Conservation (phyloP, 164 flowering plant genomes). For the Vitis rotundifolia region DNA sequence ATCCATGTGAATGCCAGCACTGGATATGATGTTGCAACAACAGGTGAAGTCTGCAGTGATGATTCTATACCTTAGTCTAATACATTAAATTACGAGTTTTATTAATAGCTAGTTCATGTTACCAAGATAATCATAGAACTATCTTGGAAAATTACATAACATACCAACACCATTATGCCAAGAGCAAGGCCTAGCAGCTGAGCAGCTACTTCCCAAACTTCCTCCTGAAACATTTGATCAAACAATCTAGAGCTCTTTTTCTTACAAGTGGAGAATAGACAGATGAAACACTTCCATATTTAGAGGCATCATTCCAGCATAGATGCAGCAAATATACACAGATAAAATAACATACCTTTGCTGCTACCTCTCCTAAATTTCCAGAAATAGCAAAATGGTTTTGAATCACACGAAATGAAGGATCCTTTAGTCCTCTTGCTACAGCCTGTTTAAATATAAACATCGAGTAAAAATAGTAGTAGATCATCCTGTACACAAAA, state of each 20-base stretch:
- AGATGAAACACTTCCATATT: too few species aligned
- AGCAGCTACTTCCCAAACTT: constrained; percentile 98
- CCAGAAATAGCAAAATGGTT: constrained; percentile 87
- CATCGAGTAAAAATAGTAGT: constrained; percentile 1
- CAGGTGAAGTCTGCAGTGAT: constrained; percentile 66
- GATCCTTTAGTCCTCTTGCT: constrained; percentile 92
- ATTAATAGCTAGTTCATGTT: background rate
- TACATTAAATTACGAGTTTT: background rate
- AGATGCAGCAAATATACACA: too few species aligned
- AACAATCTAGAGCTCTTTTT: background rate
- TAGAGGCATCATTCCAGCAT: too few species aligned
- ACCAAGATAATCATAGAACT: background rate
- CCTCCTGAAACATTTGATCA: constrained; percentile 60
- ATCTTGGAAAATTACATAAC: constrained; percentile 7
- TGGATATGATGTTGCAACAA: constrained; percentile 59
- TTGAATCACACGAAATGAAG: constrained; percentile 92
- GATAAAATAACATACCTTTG: constrained; percentile 55
- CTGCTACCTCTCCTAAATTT: constrained; percentile 93
- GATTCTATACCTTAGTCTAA: background rate
- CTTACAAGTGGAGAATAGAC: too few species aligned
- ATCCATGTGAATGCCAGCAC: constrained; percentile 58
- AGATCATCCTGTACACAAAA: too few species aligned
- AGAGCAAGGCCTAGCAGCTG: constrained; percentile 85
- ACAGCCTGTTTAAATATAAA: constrained; percentile 55
- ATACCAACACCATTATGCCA: constrained; percentile 77